Conservation (phyloP, 148 eudicot species). For the Camellia granthamiana region DNA sequence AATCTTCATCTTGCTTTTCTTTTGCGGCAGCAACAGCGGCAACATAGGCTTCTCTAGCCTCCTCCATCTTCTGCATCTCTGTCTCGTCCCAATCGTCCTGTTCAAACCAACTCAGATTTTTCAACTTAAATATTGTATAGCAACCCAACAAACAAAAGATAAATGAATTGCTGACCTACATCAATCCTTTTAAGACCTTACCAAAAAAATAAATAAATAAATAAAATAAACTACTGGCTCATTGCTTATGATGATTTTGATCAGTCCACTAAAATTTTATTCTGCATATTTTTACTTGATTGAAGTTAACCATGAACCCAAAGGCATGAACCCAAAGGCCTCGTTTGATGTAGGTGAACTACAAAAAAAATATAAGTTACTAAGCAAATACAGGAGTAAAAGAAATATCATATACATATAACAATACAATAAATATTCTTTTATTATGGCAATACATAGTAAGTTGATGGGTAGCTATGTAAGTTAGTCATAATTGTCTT, state of each 20-base stretch:
- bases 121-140: neutral
- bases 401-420: neutral
- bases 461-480: neutral
- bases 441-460: neutral
- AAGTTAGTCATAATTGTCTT: neutral
- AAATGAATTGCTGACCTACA: constrained; percentile 1
- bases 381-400: neutral
- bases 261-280: neutral
- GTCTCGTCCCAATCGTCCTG: constrained; percentile 58
- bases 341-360: no score
- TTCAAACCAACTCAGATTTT: constrained; percentile 7
- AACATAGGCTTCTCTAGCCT: constrained; percentile 63
- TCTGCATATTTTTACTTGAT: neutral
- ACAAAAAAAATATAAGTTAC: neutral
- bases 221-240: neutral
- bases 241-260: neutral
- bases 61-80: constrained; percentile 65
- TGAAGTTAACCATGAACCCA: neutral
- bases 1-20: constrained; percentile 74
- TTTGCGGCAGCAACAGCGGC: constrained; percentile 67
- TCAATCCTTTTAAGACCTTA: neutral
- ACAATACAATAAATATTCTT: neutral
- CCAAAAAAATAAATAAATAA: neutral
- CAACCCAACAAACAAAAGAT: neutral
- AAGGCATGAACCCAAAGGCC: neutral